Evolutionary conservation across 2,329 filamentous ascomycete species (phyloP), one percentile per base, ranked within the genome.

Genomic region (Aspergillus sp.): DNA sequence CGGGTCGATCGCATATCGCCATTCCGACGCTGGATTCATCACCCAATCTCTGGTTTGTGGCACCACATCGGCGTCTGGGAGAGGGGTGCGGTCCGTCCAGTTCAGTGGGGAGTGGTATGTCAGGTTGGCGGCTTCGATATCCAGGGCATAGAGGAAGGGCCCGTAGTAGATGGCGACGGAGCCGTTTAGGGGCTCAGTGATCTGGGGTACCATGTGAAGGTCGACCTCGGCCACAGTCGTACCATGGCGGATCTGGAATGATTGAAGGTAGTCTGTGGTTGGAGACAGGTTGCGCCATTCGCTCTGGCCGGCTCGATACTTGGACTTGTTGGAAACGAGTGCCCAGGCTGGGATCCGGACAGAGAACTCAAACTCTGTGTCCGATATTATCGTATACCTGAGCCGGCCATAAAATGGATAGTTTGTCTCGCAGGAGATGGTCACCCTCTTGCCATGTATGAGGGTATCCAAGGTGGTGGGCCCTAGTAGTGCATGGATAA

Each of bases 401-500:
- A 81, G 66, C 3, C 59, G 60, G 48, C 76, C 66, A 11, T 62
- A 59, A 62, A 82, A 81, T 0, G 79, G 83, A 65, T 85, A 85
- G 49, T 74, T 71, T 0, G 83, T 85, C 22, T 76, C 67, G 62
- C 79, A 81, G 11, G 64, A 63, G 11, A 84, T 71, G 1, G 65
- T 73, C 8, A 83, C 76, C 17, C 71, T 59, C 42, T 64, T 4
- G n/a, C 9, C 17, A 49, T 15, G 8, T 9, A 49, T 22, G n/a
- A 67, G 15, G 70, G 79, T 78, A 3, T 66, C 69, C 6, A 80
- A 74, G 0, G 64, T 71, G 3, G 73, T 75, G 1, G 83, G 82
- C 7, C 76, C 71, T 3, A 85, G 77, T 2, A 85, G 68, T 0
- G 76, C 75, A 64, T 85, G 82, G 1, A 75, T 79, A 13, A 85